These are phyloP conservation scores for Microbotryum silenes-acaulis DNA, from an alignment of 1,284 basidiomycete species.

Conservation along the genomic window DNA sequence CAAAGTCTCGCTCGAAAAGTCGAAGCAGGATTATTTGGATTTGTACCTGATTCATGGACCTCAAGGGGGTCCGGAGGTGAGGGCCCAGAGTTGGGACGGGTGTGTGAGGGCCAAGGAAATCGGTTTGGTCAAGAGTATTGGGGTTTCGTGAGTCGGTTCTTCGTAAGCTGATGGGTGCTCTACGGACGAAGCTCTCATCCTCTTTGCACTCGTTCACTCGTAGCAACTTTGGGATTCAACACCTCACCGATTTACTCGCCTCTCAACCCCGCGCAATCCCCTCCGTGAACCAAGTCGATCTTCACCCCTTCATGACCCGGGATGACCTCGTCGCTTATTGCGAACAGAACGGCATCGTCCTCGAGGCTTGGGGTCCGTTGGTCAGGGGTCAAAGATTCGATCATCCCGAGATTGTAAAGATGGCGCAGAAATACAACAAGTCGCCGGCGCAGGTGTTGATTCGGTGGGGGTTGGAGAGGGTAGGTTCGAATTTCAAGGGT, in stretches of 20 bases:
- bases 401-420: slow-evolving; percentile 52
- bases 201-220: slow-evolving; percentile 14
- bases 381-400: slow-evolving; percentile 54
- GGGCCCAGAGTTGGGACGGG: slow-evolving; percentile 29
- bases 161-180: slow-evolving; percentile 11
- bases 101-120: slow-evolving; percentile 48
- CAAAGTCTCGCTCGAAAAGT: slow-evolving; percentile 12
- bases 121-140: slow-evolving; percentile 62
- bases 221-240: slow-evolving; percentile 50
- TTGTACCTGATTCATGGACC: slow-evolving; percentile 71
- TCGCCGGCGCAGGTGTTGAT: slow-evolving; percentile 66
- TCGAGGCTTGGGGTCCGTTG: slow-evolving; percentile 55
- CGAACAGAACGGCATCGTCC: slow-evolving; percentile 55
- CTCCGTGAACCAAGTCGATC: slow-evolving; percentile 72
- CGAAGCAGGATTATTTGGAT: slow-evolving; percentile 54
- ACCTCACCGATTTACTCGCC: slow-evolving; percentile 67
- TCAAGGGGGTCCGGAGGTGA: slow-evolving; percentile 23
- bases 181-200: not conserved
- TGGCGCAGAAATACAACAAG: slow-evolving; percentile 57
- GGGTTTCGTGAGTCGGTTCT: slow-evolving; percentile 56
- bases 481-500: slow-evolving; percentile 40
- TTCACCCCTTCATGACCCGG: slow-evolving; percentile 79
- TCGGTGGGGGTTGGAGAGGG: slow-evolving; percentile 74
- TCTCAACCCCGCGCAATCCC: slow-evolving; percentile 49
- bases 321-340: slow-evolving; percentile 70